Evolutionary conservation across 345 rosid species (phyloP).

Genomic region (Boechera retrofracta): DNA sequence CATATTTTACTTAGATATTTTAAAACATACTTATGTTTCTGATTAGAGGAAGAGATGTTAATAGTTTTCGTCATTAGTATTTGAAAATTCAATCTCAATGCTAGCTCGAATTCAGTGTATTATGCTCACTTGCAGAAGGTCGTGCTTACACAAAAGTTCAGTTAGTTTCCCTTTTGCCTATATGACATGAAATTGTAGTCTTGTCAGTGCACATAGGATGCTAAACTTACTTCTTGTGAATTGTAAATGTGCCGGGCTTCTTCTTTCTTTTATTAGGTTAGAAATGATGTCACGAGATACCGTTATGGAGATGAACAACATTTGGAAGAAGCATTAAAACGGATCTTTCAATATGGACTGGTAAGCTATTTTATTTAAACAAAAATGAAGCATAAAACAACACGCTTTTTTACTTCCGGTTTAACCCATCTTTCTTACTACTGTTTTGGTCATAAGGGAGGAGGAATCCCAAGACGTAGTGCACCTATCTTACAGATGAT

Average conservation of each 20-base stretch:
- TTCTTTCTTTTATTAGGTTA: conserved; percentile 54
- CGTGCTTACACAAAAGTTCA: conserved; percentile 2
- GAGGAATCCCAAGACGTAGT: conserved; percentile 90
- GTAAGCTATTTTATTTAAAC: conserved; percentile 49
- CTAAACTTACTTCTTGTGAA: not conserved
- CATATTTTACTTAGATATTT: not conserved
- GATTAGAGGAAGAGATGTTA: not conserved
- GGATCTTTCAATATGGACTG: conserved; percentile 90
- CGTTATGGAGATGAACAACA: conserved; percentile 98
- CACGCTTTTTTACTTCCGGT: not conserved
- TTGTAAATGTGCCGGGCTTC: not conserved
- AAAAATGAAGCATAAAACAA: not conserved
- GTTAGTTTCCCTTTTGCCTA: not conserved
- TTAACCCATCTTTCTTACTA: not conserved
- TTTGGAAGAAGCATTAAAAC: conserved; percentile 89
- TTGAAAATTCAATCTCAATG: not conserved
- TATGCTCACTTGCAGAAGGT: not conserved
- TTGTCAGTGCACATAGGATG: not conserved
- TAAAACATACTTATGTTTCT: not conserved
- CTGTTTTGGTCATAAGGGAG: conserved; percentile 55
- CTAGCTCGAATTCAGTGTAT: not conserved
- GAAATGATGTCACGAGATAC: conserved; percentile 83
- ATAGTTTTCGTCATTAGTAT: not conserved
- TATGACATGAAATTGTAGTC: not conserved
- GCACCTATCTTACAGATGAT: conserved; percentile 81